phyloP scores from a whole-genome alignment of 192 early-diverging fungal genomes.

The Umbelopsis vinacea region DNA sequence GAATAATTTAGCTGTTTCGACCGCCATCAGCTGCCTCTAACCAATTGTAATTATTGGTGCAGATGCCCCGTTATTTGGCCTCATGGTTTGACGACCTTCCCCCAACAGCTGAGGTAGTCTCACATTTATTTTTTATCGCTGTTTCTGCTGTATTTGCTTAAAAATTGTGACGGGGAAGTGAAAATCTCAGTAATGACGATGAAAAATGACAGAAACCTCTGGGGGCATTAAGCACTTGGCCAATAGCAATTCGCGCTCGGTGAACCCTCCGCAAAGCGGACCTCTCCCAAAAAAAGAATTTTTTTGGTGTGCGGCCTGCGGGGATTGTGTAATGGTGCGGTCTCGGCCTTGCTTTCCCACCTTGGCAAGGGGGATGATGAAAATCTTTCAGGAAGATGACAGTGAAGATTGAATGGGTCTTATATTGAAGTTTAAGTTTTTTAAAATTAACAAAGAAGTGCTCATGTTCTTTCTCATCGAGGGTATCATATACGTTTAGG shows the following conservation, averaged over 20 bases:
- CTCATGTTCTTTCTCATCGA: neutral
- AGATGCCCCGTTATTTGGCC: neutral
- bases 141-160: neutral
- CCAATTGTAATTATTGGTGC: neutral
- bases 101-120: too few species aligned
- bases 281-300: slow-evolving; percentile 18
- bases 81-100: too few species aligned
- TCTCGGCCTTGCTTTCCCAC: slow-evolving; percentile 21
- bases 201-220: neutral
- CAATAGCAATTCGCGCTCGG: slow-evolving; percentile 22
- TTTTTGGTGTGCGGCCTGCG: slow-evolving; percentile 8
- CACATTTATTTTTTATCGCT: neutral
- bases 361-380: slow-evolving; percentile 7
- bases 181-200: neutral
- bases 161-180: neutral
- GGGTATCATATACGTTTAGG: neutral
- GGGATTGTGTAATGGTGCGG: slow-evolving; percentile 2
- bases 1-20: neutral
- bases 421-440: neutral
- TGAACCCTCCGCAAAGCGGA: neutral
- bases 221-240: neutral
- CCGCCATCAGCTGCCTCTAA: neutral
- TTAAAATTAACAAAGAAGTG: too few species aligned
- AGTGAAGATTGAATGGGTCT: neutral
- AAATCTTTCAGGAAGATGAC: neutral